Base-by-base conservation (phyloP, 441 rosid genomes). In the Erysimum pusillum region DNA sequence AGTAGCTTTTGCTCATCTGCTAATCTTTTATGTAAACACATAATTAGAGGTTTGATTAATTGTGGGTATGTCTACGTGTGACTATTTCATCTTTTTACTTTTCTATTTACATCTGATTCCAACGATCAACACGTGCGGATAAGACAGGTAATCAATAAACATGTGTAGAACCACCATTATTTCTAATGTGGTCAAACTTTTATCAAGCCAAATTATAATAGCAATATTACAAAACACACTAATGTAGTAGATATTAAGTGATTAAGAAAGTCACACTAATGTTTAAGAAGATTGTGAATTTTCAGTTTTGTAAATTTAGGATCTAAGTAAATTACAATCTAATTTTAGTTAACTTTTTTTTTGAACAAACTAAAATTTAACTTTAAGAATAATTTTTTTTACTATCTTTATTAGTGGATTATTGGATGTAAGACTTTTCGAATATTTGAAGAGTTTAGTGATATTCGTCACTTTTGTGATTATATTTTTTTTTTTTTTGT, bases 1-100 rank as follows among this genome's bases (percentile, higher is more conserved):
- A 48, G 3, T 18, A 35, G 35, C 18, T 25, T 25, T 51, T 36
- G 46, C 62, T 14, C 3, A 8, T 69, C 42, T 69, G 53, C 31
- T 69, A 56, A 54, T 69, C 46, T 63, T 73, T 63, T n/a, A 49
- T 38, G 31, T 2, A 11, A 22, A 25, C 14, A 13, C 48, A 25
- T 71, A 60, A 60, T 60, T 38, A 60, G 49, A 71, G 7, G 4
- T 46, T 60, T 0, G 7, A 73, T 52, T 41, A 51, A 63, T 12
- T 65, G 39, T 22, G 49, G 5, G 31, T 28, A 4, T 28, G 31
- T 2, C 0, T 28, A 4, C 2, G 31, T 28, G 28, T 20, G 11
- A 45, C 46, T 39, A 48, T 32, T 32, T 9, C 9, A 9, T 17
- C 34, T 32, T 31, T 28, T 28, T 28, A 46, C 70, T 49, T 32